Conservation (phyloP, 306 rosid species). For the Lagenaria siceraria region DNA sequence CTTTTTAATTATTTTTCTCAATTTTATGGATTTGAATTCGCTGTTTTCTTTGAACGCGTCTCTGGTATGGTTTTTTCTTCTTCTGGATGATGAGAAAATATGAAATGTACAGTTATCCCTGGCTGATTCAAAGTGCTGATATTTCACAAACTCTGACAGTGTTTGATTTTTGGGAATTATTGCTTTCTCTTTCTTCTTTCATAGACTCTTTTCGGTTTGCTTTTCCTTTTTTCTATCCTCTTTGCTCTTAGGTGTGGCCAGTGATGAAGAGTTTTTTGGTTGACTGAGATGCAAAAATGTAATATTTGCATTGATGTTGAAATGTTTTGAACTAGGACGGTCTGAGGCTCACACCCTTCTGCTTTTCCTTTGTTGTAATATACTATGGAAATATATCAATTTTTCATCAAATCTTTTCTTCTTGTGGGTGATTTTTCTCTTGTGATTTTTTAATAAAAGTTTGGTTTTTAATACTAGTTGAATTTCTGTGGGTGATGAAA, state of each 20-base stretch:
- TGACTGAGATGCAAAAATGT: constrained; percentile 23
- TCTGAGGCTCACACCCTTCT: constrained; percentile 47
- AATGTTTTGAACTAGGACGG: constrained; percentile 70
- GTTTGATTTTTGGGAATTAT: neutral
- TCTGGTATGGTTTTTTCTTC: neutral
- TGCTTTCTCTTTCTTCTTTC: neutral
- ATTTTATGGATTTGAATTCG: neutral
- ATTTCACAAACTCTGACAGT: neutral
- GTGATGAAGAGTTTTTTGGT: constrained; percentile 31
- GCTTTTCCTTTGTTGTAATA: neutral
- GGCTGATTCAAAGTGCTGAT: constrained; percentile 3
- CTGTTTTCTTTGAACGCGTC: neutral
- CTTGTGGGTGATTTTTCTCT: neutral
- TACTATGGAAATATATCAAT: neutral
- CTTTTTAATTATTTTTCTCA: neutral
- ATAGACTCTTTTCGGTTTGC: neutral
- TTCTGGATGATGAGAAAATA: neutral
- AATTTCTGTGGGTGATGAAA: constrained; percentile 44
- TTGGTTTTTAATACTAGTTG: neutral
- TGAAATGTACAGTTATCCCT: constrained; percentile 9
- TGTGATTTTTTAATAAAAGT: neutral
- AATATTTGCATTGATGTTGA: constrained; percentile 37
- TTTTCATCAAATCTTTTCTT: neutral
- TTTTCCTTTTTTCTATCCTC: neutral
- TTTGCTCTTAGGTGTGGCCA: constrained; percentile 10